phyloP scores from a whole-genome alignment of 2,329 filamentous ascomycete genomes.

The Monosporascus sp. region DNA sequence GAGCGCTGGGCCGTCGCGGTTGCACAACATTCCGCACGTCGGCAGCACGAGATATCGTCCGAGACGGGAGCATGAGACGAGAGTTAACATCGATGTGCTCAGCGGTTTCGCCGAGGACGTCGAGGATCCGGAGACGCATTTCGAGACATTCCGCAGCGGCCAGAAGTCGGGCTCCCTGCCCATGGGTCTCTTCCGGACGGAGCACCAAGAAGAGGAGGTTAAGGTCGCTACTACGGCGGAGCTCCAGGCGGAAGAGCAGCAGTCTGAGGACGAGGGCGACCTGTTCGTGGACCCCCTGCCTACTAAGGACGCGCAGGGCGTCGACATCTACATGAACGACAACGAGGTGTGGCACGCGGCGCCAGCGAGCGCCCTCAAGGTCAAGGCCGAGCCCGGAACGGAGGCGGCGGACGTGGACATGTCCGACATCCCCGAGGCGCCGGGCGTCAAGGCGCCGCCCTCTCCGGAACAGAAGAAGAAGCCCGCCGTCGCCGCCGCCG shows the following conservation, averaged over 20 bases:
- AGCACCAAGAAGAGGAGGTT: constrained; percentile 49
- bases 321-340: constrained; percentile 24
- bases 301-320: constrained; percentile 18
- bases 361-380: constrained; percentile 24
- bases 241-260: constrained; percentile 47
- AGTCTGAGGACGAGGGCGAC: constrained; percentile 38
- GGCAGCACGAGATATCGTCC: constrained; percentile 32
- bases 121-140: constrained; percentile 41
- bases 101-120: constrained; percentile 37
- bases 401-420: constrained; percentile 33
- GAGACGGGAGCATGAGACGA: constrained; percentile 37
- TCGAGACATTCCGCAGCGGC: constrained; percentile 29
- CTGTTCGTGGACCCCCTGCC: constrained; percentile 37
- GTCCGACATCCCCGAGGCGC: constrained; percentile 35
- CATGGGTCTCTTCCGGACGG: constrained; percentile 50
- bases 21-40: constrained; percentile 28
- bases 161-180: constrained; percentile 35
- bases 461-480: constrained; percentile 30
- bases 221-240: constrained; percentile 53
- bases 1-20: constrained; percentile 10
- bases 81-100: constrained; percentile 54
- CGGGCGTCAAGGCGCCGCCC: constrained; percentile 18
- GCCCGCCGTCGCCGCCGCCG: constrained; percentile 9
- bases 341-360: constrained; percentile 39
- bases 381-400: constrained; percentile 40